These are phyloP conservation scores for Aspergillus ellipticus DNA, from an alignment of 495 filamentous ascomycete genomes.

Conservation along the genomic window DNA sequence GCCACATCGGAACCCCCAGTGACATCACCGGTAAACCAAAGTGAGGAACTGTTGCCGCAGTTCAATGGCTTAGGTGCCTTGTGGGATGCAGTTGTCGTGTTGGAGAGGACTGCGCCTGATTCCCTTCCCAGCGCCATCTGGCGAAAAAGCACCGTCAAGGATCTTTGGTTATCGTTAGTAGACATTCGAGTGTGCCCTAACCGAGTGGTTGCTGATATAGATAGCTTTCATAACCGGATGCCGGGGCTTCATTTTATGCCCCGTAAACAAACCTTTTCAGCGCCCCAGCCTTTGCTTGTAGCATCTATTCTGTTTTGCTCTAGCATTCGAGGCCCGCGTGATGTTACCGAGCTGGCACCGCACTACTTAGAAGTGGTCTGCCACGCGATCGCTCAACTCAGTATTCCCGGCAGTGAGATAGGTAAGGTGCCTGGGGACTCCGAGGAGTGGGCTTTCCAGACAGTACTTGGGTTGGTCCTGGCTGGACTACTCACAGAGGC, in stretches of 20 bases:
- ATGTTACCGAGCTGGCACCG: neutral
- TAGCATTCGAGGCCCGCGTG: neutral
- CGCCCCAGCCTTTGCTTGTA: constrained; percentile 2
- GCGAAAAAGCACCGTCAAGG: constrained; percentile 1
- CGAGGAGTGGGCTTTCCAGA: constrained; percentile 5
- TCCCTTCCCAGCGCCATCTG: neutral
- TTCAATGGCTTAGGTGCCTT: neutral
- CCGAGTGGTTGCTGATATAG: neutral
- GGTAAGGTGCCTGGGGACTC: neutral
- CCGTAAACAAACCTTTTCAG: constrained; percentile 3
- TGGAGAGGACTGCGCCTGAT: neutral
- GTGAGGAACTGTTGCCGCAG: neutral
- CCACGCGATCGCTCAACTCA: neutral
- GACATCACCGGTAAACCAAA: neutral
- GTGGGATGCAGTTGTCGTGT: constrained; percentile 1
- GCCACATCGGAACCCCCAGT: neutral
- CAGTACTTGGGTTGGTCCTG: neutral
- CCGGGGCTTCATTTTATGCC: constrained; percentile 7
- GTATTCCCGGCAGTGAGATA: constrained; percentile 2
- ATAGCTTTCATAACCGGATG: constrained; percentile 7
- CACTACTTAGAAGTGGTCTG: constrained; percentile 1
- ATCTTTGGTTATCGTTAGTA: constrained; percentile 2
- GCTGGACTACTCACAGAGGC: constrained; percentile 4
- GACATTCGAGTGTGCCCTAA: neutral
- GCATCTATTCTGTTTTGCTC: constrained; percentile 6